Base-by-base conservation (phyloP, 495 filamentous ascomycete species). In the Penicillium parvum region DNA sequence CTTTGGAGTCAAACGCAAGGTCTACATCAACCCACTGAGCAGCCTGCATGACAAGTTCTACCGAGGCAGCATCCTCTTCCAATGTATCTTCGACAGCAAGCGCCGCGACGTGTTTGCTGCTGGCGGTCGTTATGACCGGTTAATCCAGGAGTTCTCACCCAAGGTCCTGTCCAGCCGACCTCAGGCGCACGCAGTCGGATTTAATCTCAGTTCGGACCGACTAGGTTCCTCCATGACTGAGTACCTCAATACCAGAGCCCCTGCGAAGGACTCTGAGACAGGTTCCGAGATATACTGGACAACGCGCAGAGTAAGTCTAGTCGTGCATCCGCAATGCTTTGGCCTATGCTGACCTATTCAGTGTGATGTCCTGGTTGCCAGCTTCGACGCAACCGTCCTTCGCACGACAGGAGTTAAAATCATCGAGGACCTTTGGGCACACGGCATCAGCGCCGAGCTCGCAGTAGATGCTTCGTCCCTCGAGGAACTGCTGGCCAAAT, bases 31-130 rank as follows among this genome's bases (percentile, higher is more conserved):
- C 44, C 90, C 90, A 4, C 74, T 98, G 9, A 85, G 84, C 50
- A 94, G 86, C 56, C 76, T 91, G 52, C 95, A 96, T 58, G 90
- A 95, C 53, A 86, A 86, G 33, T 96, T 97, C 63, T 98, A 92
- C 65, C 72, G 78, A 26, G 88, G 87, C 7, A 89, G 90, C 25
- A 72, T 97, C 15, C 67, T 97, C 18, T 98, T 98, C 58, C 83
- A 94, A 49, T 97, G 90, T 49, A 63, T 96, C 1, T 90, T 88
- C 51, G 94, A 97, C 63, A 83, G 75, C 41, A 95, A 91, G 62
- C 80, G 80, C 49, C 71, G 76, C 20, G 85, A 92, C 50, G 86
- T 97, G 7, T 88, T 98, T 52, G 92, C 91, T 1, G 92, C 90
- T 23, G 92, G 92, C 35, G 92, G 92, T 19, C 82, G 92, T 19